These are phyloP conservation scores for Eucalyptus microcorys DNA, from an alignment of 345 rosid genomes.

Conservation along the genomic window DNA sequence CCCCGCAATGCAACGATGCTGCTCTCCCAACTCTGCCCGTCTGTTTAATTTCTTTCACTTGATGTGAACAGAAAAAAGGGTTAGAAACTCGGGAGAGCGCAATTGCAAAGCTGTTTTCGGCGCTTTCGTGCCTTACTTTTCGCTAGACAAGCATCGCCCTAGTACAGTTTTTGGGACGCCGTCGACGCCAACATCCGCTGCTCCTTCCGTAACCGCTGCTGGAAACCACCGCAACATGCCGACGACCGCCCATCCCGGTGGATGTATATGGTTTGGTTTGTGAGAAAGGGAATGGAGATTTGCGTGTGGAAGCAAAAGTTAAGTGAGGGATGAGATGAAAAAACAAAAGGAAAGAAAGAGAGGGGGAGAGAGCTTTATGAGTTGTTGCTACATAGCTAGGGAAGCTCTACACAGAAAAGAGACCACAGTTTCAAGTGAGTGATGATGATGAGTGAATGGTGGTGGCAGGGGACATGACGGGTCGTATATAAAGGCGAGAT, in stretches of 20 bases:
- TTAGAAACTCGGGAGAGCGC: conserved; percentile 62
- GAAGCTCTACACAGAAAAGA: background rate
- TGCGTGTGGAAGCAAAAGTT: background rate
- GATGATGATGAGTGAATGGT: background rate
- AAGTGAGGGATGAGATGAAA: background rate
- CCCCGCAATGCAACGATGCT: conserved; percentile 75
- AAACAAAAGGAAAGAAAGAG: background rate
- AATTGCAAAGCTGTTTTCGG: conserved; percentile 44
- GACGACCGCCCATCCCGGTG: background rate
- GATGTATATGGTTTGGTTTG: background rate
- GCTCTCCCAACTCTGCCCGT: conserved; percentile 56
- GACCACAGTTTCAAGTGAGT: background rate
- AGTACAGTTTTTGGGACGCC: background rate
- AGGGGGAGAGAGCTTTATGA: background rate
- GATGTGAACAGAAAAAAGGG: background rate
- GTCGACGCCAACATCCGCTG: background rate
- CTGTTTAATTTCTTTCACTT: background rate
- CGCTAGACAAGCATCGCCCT: background rate
- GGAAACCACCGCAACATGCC: background rate
- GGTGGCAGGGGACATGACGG: conserved; percentile 22
- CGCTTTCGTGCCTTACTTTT: background rate
- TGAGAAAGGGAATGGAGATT: background rate
- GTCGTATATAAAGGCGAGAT: conserved; percentile 53
- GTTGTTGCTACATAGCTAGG: background rate
- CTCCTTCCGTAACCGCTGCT: background rate